Evolutionary conservation across 2,329 filamentous ascomycete genomes (phyloP).

Genomic region (Trichocomaceae sp.): DNA sequence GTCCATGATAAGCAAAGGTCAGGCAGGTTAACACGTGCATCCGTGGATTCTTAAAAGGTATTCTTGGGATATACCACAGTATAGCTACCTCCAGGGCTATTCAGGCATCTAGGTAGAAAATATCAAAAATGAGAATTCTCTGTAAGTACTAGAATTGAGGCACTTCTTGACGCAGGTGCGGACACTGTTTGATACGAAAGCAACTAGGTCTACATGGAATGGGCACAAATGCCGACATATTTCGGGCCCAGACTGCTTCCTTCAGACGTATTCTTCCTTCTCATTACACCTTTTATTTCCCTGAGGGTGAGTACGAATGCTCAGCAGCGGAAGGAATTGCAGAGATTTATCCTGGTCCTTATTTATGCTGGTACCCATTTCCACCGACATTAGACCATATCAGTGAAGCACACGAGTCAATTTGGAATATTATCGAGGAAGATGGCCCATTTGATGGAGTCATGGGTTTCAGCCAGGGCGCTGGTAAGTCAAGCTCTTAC

Average conservation of each 20-base stretch:
- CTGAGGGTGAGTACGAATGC: slow-evolving; percentile 1
- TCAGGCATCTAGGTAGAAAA: neutral
- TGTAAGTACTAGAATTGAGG: neutral
- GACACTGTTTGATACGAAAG: neutral
- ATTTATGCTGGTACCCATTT: neutral
- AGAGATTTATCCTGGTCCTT: slow-evolving; percentile 4
- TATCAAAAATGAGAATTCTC: neutral
- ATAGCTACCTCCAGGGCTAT: too few relatives aligned
- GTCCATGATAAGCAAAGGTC: neutral
- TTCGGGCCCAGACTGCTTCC: neutral
- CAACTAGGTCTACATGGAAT: neutral
- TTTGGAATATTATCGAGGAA: slow-evolving; percentile 22
- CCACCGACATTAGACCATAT: neutral
- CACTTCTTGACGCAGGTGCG: neutral
- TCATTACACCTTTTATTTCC: slow-evolving; percentile 1
- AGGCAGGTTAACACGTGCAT: neutral
- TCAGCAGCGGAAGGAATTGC: neutral
- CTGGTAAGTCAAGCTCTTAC: slow-evolving; percentile 27
- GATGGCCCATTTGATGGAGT: slow-evolving; percentile 69
- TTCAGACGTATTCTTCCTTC: neutral
- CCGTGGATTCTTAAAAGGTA: neutral
- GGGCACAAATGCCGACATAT: neutral
- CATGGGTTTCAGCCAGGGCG: slow-evolving; percentile 80
- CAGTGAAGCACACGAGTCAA: neutral
- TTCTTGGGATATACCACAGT: too few relatives aligned